phyloP scores from a whole-genome alignment of 2,329 filamentous ascomycete species.

The Stagonosporopsis chrysanthemi region DNA sequence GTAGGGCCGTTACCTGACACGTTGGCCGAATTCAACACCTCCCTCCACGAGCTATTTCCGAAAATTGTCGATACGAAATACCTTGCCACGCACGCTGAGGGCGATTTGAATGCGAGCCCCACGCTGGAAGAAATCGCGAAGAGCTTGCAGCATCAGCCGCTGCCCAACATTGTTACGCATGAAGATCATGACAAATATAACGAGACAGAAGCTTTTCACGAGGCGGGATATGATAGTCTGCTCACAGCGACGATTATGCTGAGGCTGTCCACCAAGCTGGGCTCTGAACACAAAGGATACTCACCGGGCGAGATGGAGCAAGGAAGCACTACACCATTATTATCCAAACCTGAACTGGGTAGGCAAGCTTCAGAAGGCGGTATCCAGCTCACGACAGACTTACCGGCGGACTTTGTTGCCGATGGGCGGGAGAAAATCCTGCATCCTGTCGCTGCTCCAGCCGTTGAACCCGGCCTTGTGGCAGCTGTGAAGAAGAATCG shows the following conservation, averaged over 20 bases:
- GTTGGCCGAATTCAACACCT: conserved; percentile 60
- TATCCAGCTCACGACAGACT: neutral
- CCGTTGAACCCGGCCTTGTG: neutral
- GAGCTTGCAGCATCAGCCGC: conserved; percentile 50
- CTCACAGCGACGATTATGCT: conserved; percentile 67
- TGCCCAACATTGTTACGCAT: conserved; percentile 52
- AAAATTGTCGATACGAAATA: conserved; percentile 69
- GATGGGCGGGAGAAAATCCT: conserved; percentile 30
- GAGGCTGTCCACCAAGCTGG: conserved; percentile 61
- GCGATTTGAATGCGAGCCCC: conserved; percentile 58
- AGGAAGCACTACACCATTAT: neutral
- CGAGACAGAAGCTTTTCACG: conserved; percentile 57
- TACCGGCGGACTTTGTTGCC: conserved; percentile 12
- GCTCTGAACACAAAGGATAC: conserved; percentile 38
- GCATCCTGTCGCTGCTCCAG: conserved; percentile 25
- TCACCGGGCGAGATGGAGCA: neutral
- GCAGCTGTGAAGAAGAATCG: conserved; percentile 18
- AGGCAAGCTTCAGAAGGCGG: conserved; percentile 18
- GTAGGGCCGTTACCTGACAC: conserved; percentile 63
- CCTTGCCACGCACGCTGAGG: conserved; percentile 65
- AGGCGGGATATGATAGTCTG: conserved; percentile 70
- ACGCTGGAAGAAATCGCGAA: conserved; percentile 59
- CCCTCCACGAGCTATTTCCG: conserved; percentile 63
- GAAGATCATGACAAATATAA: conserved; percentile 52
- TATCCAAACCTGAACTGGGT: neutral